Conservation (phyloP, 768 basidiomycete genomes). For the Pleurotus sapidus region DNA sequence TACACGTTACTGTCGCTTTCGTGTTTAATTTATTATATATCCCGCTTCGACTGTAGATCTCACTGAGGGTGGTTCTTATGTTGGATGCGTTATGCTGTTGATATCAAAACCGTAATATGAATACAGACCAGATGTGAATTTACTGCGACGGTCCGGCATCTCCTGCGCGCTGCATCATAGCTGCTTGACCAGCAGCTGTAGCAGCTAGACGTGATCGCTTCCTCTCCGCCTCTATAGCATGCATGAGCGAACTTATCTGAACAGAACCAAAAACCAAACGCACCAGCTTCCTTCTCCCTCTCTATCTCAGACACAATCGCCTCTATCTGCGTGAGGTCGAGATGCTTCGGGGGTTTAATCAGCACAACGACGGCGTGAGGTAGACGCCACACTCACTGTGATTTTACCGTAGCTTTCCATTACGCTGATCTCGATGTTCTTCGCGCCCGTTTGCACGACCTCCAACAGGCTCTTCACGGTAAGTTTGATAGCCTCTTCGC, state of each 20-base stretch:
- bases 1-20: not conserved
- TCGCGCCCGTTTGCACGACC: slow-evolving; percentile 99
- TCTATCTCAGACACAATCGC: slow-evolving; percentile 92
- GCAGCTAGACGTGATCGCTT: slow-evolving; percentile 89
- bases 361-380: not conserved
- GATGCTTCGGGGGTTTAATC: slow-evolving; percentile 52
- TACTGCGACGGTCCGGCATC: slow-evolving; percentile 18
- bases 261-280: slow-evolving; percentile 18
- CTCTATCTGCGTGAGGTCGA: slow-evolving; percentile 87
- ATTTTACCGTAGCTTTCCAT: slow-evolving; percentile 96
- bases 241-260: slow-evolving; percentile 5
- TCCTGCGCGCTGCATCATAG: slow-evolving; percentile 67
- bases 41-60: not conserved
- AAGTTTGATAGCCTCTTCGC: slow-evolving; percentile 91
- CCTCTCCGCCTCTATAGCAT: slow-evolving; percentile 80
- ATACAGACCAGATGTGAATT: not conserved
- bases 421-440: slow-evolving; percentile 98
- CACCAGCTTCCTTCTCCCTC: slow-evolving; percentile 94
- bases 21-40: not conserved
- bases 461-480: slow-evolving; percentile 95
- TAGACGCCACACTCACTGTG: slow-evolving; percentile 52
- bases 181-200: slow-evolving; percentile 87
- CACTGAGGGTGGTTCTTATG: no score
- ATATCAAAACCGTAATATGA: no score
- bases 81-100: no score